A percentile compares a stretch with the other conserved stretches of the same genome.
phyloP scores from a whole-genome alignment of 2,329 filamentous ascomycete genomes.

The Didymosphaeria variabile region DNA sequence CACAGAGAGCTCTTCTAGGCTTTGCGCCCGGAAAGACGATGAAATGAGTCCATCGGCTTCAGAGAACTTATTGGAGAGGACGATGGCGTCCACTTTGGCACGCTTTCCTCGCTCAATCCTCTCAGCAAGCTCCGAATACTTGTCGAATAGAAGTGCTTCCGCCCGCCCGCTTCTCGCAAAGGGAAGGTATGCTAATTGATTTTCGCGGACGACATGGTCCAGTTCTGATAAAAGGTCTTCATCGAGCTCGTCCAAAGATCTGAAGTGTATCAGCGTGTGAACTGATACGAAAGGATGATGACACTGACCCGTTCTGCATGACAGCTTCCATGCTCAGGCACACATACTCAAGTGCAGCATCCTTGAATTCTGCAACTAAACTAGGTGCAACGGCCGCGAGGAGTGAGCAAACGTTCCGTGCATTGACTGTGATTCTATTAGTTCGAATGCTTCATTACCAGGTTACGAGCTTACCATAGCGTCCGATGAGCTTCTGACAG shows the following conservation, averaged over 20 bases:
- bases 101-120: slow-evolving; percentile 75
- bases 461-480: slow-evolving; percentile 66
- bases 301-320: slow-evolving; percentile 78
- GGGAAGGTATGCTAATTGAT: slow-evolving; percentile 80
- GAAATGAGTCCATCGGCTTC: slow-evolving; percentile 72
- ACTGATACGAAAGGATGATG: neutral
- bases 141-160: slow-evolving; percentile 71
- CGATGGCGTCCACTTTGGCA: slow-evolving; percentile 78
- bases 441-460: slow-evolving; percentile 26
- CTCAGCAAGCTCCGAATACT: slow-evolving; percentile 68
- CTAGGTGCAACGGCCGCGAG: slow-evolving; percentile 88
- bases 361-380: slow-evolving; percentile 84
- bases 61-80: slow-evolving; percentile 69
- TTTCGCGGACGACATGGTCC: slow-evolving; percentile 79
- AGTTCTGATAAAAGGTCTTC: slow-evolving; percentile 82
- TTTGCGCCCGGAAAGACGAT: slow-evolving; percentile 69
- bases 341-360: slow-evolving; percentile 87
- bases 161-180: slow-evolving; percentile 79
- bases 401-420: slow-evolving; percentile 82
- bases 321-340: slow-evolving; percentile 91
- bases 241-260: slow-evolving; percentile 83
- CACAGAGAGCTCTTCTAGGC: slow-evolving; percentile 68
- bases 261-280: slow-evolving; percentile 36
- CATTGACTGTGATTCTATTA: slow-evolving; percentile 37
- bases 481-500: slow-evolving; percentile 84